Evolutionary conservation across 1,284 basidiomycete species (phyloP), one percentile per base, ranked within the genome.

Genomic region (Sanghuangporus weigelae): DNA sequence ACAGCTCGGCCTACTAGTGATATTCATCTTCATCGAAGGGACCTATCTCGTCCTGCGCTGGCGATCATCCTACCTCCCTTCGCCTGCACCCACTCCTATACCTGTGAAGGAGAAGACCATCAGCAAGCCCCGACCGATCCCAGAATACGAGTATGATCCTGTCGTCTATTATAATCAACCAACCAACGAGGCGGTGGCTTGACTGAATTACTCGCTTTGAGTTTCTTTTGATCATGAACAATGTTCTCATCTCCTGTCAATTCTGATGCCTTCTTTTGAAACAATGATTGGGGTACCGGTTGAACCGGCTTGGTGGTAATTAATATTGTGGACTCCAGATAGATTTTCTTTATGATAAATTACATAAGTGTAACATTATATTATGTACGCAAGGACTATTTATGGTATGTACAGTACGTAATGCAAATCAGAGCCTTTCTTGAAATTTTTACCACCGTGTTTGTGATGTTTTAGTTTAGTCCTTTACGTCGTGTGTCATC

Each of bases 11-110:
- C 63, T 64, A 14, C 31, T 59, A 16, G 57, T 55, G 7, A 39
- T 64, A 26, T 64, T 59, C 51, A 39, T 64, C n/a, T 46, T 64
- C 51, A 21, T 59, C 40, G 63, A 64, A 56, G 59, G 63, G 8
- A 40, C 53, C 23, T 59, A 64, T 35, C 50, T 53, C 35, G 44
- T 60, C 19, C 35, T 60, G 7, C 59, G 53, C 14, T 64, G 63
- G 57, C 21, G 60, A 35, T 48, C 59, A 3, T 14, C 44, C 1
- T 19, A 51, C 16, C 42, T 51, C 19, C n/a, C 57, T 19, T 6
- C 14, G n/a, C 42, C 19, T 42, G 36, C n/a, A 49, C 14, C 53
- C 14, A n/a, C 8, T 12, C 49, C 48, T 10, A 21, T n/a, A 21
- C 21, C 49, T 7, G 31, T 60, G n/a, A 39, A 48, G 40, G 58